Base-by-base conservation (phyloP, 1,284 basidiomycete genomes). In the Sporisorium iseilematis-ciliati region DNA sequence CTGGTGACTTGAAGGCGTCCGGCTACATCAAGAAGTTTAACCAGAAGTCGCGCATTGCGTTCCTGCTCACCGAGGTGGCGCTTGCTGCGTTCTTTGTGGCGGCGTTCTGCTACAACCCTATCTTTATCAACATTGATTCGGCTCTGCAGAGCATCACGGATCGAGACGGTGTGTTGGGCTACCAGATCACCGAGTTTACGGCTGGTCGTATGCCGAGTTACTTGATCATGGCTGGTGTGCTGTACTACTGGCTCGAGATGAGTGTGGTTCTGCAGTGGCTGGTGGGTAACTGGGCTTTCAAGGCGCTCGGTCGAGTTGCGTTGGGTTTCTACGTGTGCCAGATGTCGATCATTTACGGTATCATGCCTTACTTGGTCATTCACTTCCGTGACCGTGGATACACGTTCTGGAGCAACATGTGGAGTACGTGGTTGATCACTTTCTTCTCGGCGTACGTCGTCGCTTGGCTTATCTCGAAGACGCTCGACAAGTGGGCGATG, bases 281-380 rank as follows among this genome's bases (percentile, higher is more conserved):
- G 52, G 72, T 83, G 42, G 79, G 77, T 21, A 86, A 86, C 84
- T 72, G 73, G 26, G 51, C 85, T 45, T 86, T 87, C 75, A 82
- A 82, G 75, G 85, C 84, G 79, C 74, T 86, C 51, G 86, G 86
- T 48, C 85, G 86, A 56, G 81, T 86, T 26, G 86, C 86, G 40
- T 85, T 86, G 70, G 86, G 86, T 11, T 86, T 87, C 81, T 86
- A 86, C 77, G 81, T 86, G 40, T 86, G 86, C 78, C 86, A 87
- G 78, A 86, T 86, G 84, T 80, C 86, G 59, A 82, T 84, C 59
- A 79, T 87, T 54, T 87, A 86, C 67, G 80, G 81, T 52, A 69
- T 87, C 73, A 86, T 86, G 85, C 86, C 86, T 14, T 81, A 83
- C 59, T 58, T 87, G 59, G 75, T 85, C 60, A 79, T 86, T 54